These are phyloP conservation scores for Thraustochytrium sp. DNA, from an alignment of 352 stramenopile species.

Conservation along the genomic window DNA sequence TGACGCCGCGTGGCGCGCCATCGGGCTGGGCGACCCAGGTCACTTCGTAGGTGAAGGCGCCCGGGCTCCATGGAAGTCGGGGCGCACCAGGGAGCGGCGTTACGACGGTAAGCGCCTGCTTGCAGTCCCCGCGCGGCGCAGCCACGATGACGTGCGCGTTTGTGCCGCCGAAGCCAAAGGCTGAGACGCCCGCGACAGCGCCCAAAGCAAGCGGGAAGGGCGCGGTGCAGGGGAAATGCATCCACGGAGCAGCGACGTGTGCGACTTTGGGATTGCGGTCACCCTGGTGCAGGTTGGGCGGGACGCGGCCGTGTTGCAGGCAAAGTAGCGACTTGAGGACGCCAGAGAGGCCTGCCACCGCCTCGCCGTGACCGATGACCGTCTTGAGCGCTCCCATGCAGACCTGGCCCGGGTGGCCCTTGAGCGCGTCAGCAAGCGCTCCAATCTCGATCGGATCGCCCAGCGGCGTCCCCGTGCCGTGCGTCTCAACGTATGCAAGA, in stretches of 20 bases:
- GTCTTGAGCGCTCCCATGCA: conserved; percentile 55
- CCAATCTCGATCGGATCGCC: conserved; percentile 57
- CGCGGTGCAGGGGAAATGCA: neutral
- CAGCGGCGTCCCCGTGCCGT: conserved; percentile 57
- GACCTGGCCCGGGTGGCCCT: conserved; percentile 36
- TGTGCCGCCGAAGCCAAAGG: conserved; percentile 56
- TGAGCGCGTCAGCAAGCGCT: neutral
- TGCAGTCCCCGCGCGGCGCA: no score
- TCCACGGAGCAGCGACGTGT: neutral
- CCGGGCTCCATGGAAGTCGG: neutral
- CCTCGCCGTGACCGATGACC: conserved; percentile 58
- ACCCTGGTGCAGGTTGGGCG: conserved; percentile 37
- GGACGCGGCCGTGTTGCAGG: conserved; percentile 47
- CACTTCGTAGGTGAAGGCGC: neutral
- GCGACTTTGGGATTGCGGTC: neutral
- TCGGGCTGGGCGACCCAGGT: neutral
- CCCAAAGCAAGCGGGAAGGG: neutral
- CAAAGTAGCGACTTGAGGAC: conserved; percentile 55
- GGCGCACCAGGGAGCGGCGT: no score
- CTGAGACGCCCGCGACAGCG: conserved; percentile 50
- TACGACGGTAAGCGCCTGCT: no score
- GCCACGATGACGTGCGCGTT: conserved; percentile 54
- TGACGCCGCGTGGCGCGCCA: no score
- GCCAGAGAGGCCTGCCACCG: conserved; percentile 51
- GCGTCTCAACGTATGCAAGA: conserved; percentile 55